A percentile compares a stretch with the other conserved stretches of the same genome.
phyloP scores from a whole-genome alignment of 345 rosid species.

The Anastatica hierochuntica region DNA sequence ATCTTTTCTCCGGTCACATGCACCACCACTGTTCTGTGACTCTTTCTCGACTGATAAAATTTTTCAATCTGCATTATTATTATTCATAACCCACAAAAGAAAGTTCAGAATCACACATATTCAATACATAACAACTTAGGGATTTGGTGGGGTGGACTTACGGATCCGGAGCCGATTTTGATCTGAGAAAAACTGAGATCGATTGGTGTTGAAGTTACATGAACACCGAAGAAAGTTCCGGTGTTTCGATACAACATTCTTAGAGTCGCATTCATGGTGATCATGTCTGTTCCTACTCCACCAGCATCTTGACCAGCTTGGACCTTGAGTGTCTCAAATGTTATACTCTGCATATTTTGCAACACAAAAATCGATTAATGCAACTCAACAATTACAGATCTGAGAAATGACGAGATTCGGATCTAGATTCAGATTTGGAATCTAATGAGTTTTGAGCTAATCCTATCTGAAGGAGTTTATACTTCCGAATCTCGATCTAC shows the following conservation, averaged over 20 bases:
- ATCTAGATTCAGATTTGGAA: too few relatives aligned
- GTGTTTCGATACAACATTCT: constrained; percentile 70
- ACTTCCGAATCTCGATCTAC: neutral
- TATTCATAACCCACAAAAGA: neutral
- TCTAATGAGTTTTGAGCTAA: too few relatives aligned
- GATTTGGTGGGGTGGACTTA: constrained; percentile 27
- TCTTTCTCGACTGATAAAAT: constrained; percentile 77
- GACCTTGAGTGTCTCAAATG: constrained; percentile 59
- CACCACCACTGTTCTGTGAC: constrained; percentile 48
- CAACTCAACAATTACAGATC: neutral
- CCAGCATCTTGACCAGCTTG: constrained; percentile 91
- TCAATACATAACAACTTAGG: too few relatives aligned
- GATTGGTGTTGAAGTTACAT: constrained; percentile 63
- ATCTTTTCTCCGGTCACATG: constrained; percentile 54
- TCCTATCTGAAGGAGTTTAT: neutral
- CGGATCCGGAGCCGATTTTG: constrained; percentile 67
- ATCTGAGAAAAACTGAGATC: constrained; percentile 62
- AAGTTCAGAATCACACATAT: too few relatives aligned
- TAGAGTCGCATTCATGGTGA: constrained; percentile 65
- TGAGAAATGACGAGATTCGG: neutral
- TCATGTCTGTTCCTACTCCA: constrained; percentile 91
- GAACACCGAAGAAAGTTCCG: constrained; percentile 92
- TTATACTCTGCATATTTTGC: constrained; percentile 46
- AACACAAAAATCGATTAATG: neutral
- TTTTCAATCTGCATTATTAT: constrained; percentile 46